A percentile compares a stretch with the other conserved stretches of the same genome.
These are phyloP conservation scores for Penicillium olsonii DNA, from an alignment of 2,329 filamentous ascomycete genomes.

Conservation along the genomic window DNA sequence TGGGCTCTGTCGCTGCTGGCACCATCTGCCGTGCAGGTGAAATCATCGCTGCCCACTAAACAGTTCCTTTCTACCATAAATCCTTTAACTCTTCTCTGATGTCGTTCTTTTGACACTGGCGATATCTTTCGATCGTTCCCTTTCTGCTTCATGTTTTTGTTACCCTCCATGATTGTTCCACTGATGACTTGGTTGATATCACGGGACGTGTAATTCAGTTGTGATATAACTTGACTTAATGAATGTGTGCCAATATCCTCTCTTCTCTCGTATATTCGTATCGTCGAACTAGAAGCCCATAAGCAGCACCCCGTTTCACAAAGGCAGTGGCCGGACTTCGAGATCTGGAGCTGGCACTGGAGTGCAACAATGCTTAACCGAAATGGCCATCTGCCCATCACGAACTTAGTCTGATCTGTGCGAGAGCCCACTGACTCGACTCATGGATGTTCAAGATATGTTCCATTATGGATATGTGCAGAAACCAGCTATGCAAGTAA, in stretches of 20 bases:
- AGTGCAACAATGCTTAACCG: too few relatives aligned
- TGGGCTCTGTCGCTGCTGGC: constrained; percentile 42
- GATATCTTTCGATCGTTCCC: neutral
- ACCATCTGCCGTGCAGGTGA: constrained; percentile 34
- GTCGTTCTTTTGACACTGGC: neutral
- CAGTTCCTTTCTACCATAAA: neutral
- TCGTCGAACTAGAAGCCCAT: too few relatives aligned
- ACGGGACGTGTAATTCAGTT: constrained; percentile 12
- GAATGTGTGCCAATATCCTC: constrained; percentile 7
- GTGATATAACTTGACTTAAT: constrained; percentile 8
- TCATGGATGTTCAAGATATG: too few relatives aligned
- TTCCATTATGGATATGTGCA: too few relatives aligned
- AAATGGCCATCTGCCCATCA: too few relatives aligned
- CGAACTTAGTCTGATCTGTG: too few relatives aligned
- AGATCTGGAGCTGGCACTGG: too few relatives aligned
- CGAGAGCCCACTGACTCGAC: too few relatives aligned
- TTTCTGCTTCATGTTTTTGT: neutral
- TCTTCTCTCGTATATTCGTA: too few relatives aligned
- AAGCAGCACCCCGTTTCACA: too few relatives aligned
- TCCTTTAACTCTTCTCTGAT: neutral
- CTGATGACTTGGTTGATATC: constrained; percentile 11
- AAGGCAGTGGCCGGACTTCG: too few relatives aligned
- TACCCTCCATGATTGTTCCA: constrained; percentile 3
- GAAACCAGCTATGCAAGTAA: too few relatives aligned
- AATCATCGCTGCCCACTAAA: constrained; percentile 16